phyloP scores from a whole-genome alignment of 2,329 filamentous ascomycete genomes.

The Microdochium nivale region DNA sequence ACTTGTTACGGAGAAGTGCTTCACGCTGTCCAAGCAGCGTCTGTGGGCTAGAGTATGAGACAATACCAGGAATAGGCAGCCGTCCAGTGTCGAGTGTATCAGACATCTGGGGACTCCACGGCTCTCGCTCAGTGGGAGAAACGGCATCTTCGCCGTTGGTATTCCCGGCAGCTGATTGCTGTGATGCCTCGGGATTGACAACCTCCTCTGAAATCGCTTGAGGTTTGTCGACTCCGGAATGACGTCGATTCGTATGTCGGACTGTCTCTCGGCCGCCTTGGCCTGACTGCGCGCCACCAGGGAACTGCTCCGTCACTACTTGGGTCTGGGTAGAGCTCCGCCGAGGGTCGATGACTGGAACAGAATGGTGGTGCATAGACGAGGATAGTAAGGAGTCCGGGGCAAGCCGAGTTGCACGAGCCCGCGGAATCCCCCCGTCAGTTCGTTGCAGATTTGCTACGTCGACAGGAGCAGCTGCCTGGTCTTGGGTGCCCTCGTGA shows the following conservation, averaged over 20 bases:
- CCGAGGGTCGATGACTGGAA: not conserved
- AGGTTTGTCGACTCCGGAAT: constrained; percentile 1
- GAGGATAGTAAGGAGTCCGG: constrained; percentile 17
- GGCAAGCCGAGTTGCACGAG: constrained; percentile 19
- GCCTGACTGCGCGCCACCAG: too few species aligned
- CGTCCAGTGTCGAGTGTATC: not conserved
- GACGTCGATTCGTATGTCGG: not conserved
- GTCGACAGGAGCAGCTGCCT: constrained; percentile 53
- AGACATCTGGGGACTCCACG: not conserved
- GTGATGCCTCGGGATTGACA: constrained; percentile 1
- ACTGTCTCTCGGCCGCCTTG: not conserved
- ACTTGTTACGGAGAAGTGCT: constrained; percentile 42
- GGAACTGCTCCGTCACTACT: too few species aligned
- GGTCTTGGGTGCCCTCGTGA: constrained; percentile 14
- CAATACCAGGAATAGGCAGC: constrained; percentile 31
- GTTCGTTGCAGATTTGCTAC: constrained; percentile 59
- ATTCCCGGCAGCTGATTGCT: not conserved
- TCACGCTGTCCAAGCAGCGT: constrained; percentile 49
- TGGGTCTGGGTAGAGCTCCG: not conserved
- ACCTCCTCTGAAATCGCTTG: constrained; percentile 12
- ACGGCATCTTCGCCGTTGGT: not conserved
- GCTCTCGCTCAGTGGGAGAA: not conserved
- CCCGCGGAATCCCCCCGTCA: constrained; percentile 36
- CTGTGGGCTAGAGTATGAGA: constrained; percentile 43
- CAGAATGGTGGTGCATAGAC: constrained; percentile 2